phyloP scores from a whole-genome alignment of 2,329 filamentous ascomycete species.

The Pseudocercospora fuligena region DNA sequence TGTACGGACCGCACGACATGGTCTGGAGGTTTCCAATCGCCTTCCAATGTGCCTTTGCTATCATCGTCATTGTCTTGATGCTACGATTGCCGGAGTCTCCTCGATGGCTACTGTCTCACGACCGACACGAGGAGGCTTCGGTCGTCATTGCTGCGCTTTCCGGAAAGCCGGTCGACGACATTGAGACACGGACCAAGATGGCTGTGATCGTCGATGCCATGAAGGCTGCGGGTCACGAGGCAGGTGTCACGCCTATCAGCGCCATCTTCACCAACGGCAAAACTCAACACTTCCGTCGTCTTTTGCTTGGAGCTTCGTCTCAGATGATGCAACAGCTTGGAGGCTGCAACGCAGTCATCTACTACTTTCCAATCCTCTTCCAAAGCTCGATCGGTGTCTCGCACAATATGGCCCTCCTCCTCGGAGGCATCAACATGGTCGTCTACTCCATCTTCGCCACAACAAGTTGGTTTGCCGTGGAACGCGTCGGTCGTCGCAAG shows the following conservation, averaged over 20 bases:
- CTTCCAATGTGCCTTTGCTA: slow-evolving; percentile 57
- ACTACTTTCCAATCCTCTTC: slow-evolving; percentile 49
- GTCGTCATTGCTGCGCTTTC: slow-evolving; percentile 58
- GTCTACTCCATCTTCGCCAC: slow-evolving; percentile 39
- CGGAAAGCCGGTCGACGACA: slow-evolving; percentile 55
- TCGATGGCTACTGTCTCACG: slow-evolving; percentile 52
- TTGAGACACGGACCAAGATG: slow-evolving; percentile 60
- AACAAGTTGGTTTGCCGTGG: slow-evolving; percentile 67
- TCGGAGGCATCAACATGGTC: slow-evolving; percentile 43
- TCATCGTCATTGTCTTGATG: slow-evolving; percentile 52
- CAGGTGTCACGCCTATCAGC: slow-evolving; percentile 51
- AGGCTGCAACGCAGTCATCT: slow-evolving; percentile 55
- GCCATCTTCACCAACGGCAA: slow-evolving; percentile 65
- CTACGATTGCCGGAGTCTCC: slow-evolving; percentile 51
- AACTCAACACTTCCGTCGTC: slow-evolving; percentile 68
- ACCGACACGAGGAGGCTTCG: slow-evolving; percentile 53
- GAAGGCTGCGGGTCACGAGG: slow-evolving; percentile 35
- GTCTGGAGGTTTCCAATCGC: slow-evolving; percentile 60
- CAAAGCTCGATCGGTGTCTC: slow-evolving; percentile 56
- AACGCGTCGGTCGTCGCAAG: slow-evolving; percentile 60
- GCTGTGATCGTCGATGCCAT: slow-evolving; percentile 22
- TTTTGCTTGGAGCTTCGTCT: slow-evolving; percentile 63
- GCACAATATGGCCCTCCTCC: slow-evolving; percentile 49
- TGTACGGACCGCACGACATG: slow-evolving; percentile 42
- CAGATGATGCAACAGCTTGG: slow-evolving; percentile 69